phyloP scores from a whole-genome alignment of 805 yeast species.

The Metschnikowia drakensbergensis region DNA sequence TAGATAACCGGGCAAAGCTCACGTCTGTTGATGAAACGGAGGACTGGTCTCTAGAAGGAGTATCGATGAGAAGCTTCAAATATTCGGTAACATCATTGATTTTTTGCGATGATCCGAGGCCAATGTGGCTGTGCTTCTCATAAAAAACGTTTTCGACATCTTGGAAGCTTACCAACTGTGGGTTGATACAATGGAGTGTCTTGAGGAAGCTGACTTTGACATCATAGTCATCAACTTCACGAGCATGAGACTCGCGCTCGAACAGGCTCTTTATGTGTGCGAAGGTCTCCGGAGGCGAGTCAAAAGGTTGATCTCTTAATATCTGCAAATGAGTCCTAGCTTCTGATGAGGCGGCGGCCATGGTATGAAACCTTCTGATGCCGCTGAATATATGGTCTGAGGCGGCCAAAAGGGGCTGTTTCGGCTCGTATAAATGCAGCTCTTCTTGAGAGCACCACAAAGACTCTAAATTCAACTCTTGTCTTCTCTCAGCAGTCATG shows the following conservation, averaged over 20 bases:
- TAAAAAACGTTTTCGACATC: constrained; percentile 23
- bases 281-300: not conserved
- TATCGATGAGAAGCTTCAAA: constrained; percentile 34
- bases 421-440: constrained; percentile 20
- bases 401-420: constrained; percentile 15
- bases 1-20: constrained; percentile 23
- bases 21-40: constrained; percentile 18
- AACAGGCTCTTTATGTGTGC: constrained; percentile 6
- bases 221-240: constrained; percentile 18
- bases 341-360: not conserved
- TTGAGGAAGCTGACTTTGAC: constrained; percentile 23
- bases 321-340: constrained; percentile 2
- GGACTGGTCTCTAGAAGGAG: constrained; percentile 20
- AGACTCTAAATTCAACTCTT: constrained; percentile 64
- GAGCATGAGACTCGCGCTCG: constrained; percentile 4
- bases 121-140: constrained; percentile 27
- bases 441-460: constrained; percentile 55
- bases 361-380: constrained; percentile 37
- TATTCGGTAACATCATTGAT: constrained; percentile 28
- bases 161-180: constrained; percentile 24
- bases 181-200: constrained; percentile 25
- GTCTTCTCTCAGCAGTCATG: constrained; percentile 65
- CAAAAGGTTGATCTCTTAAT: constrained; percentile 4
- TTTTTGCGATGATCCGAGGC: constrained; percentile 18
- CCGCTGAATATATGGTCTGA: constrained; percentile 25